Evolutionary conservation across 345 rosid genomes (phyloP), one percentile per base, ranked within the genome.

Genomic region (Eucalyptus sp.): DNA sequence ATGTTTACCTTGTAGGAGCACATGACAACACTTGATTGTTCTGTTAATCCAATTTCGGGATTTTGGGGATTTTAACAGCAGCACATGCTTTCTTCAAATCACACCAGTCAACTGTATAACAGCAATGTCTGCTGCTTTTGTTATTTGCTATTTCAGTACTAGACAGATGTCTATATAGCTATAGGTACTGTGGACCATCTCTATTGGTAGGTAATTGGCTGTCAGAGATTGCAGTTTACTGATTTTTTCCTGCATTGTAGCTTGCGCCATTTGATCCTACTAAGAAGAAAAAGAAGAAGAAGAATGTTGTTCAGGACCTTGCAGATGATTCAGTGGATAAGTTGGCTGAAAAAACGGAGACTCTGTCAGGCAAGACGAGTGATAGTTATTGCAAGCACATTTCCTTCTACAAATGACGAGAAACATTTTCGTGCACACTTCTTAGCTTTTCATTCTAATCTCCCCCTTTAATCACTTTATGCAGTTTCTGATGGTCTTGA

Each of bases 261-360:
- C 93, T 96, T 87, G 94, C 95, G 22, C 97, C 99, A 13, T 98
- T 97, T 64, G 99, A 98, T 91, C 98, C 99, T 25, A 90, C 96
- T 81, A 98, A 98, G 88, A 98, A 98, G 95, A 98, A 98, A 91
- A 98, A 98, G 96, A 98, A 98, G 94, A 98, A 98, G 96, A 97
- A 95, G 90, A 93, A 93, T 83, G 93, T 93, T n/a, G 87, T 94
- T 51, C 96, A 94, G 89, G 99, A 95, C 16, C 89, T 93, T 50
- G 86, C 91, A 0, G 97, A 96, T 89, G 99, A 95, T 52, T 86
- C 94, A 27, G 93, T 94, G 86, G 99, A 96, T 66, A 92, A 94
- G 60, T 88, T 94, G 66, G 90, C 95, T 31, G 98, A 96, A 90
- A 95, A 94, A 93, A 92, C 97, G 68, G 99, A 98, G 91, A 90